Conservation (phyloP, 148 eudicot species). For the Nepenthes mirabilis region DNA sequence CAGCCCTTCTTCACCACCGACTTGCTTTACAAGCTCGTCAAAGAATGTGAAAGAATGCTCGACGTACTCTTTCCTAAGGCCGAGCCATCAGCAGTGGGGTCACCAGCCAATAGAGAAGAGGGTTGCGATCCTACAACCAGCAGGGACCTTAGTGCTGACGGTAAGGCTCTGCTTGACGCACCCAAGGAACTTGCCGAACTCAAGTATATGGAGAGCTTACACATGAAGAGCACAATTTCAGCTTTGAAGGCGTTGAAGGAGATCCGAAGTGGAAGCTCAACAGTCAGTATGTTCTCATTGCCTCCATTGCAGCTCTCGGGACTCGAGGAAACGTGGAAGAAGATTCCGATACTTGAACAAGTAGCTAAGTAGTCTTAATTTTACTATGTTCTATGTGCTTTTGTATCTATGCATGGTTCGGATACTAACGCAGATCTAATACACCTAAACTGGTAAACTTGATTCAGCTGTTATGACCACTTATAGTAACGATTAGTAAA, state of each 20-base stretch:
- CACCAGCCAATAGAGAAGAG: slow-evolving; percentile 1
- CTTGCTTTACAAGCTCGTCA: slow-evolving; percentile 39
- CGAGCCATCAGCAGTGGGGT: slow-evolving; percentile 12
- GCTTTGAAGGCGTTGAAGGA: slow-evolving; percentile 51
- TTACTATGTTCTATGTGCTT: neutral
- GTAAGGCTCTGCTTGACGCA: slow-evolving; percentile 9
- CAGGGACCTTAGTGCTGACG: neutral
- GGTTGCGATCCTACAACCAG: slow-evolving; percentile 5
- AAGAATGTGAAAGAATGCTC: slow-evolving; percentile 49
- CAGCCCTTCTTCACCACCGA: slow-evolving; percentile 58
- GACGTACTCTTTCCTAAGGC: slow-evolving; percentile 31
- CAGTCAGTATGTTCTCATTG: slow-evolving; percentile 47
- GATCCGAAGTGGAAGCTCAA: slow-evolving; percentile 55
- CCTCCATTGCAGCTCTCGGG: slow-evolving; percentile 36
- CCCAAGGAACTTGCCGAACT: slow-evolving; percentile 51
- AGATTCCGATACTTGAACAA: slow-evolving; percentile 22
- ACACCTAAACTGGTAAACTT: too few species aligned
- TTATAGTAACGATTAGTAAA: too few species aligned
- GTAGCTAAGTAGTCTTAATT: slow-evolving; percentile 22
- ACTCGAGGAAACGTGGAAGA: slow-evolving; percentile 29
- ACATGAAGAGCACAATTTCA: slow-evolving; percentile 40
- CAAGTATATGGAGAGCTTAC: slow-evolving; percentile 38
- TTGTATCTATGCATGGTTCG: neutral
- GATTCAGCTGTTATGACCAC: too few species aligned
- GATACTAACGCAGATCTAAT: too few species aligned